Base-by-base conservation (phyloP, 2,329 filamentous ascomycete species). In the Neonectria magnoliae region DNA sequence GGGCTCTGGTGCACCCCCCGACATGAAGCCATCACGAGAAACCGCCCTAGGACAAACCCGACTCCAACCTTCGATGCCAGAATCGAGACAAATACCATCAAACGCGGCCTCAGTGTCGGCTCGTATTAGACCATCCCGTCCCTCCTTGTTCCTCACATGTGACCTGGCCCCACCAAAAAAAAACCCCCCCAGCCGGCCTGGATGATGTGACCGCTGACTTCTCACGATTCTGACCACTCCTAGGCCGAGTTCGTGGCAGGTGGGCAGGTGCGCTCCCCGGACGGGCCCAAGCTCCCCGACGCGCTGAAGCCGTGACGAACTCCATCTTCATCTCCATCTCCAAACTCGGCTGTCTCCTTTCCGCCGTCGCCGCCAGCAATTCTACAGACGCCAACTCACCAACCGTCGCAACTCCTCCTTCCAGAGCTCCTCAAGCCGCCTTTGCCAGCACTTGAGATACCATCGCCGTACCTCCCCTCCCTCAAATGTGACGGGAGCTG, bases 401-500 rank as follows among this genome's bases (percentile, higher is more conserved):
- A 47, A 22, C 47, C 42, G 48, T 25, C 55, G 16, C 8, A 44
- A 13, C 11, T 7, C 41, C 45, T 25, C 27, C 36, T 18, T 16
- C 41, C 18, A 42, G 38, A n/a, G 38, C 16, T 25, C 29, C 41
- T 42, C 27, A 27, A 44, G 36, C 47, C 50, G 42, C 50, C 47
- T 55, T 38, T 25, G 14, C 50, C 50, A 55, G 36, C n/a, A 14
- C 45, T 27, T 7, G 50, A 44, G 14, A 56, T 45, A 22, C 5
- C 25, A 6, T 25, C 25, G 25, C 29, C 29, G 29, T 29, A 29
- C 27, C 38, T 36, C 51, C 10, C 51, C 29, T 57, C 60, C n/a
- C 41, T 31, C 29, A 31, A 33, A 73, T 73, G 72, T 71, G 69
- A 70, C 64, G 62, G 62, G 69, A 73, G 57, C 60, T 66, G 57